Evolutionary conservation across 306 rosid species (phyloP).

Genomic region (Luffa acutangula): DNA sequence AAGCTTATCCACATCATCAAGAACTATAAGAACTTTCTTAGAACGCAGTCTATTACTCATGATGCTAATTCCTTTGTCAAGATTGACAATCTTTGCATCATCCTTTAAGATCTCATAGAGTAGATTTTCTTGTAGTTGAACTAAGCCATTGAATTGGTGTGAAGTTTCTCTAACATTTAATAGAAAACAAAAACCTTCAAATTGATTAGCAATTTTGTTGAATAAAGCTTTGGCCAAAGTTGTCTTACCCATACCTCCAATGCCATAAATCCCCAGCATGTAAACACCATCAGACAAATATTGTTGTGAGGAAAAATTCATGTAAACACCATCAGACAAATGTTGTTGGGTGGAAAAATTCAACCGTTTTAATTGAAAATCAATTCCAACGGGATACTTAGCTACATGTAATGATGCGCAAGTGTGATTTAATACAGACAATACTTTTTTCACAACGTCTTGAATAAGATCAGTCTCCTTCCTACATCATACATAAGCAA

Average conservation of each 20-base stretch:
- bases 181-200: background rate
- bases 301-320: background rate
- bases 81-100: background rate
- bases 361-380: background rate
- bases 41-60: background rate
- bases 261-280: slow-evolving; percentile 10
- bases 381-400: background rate
- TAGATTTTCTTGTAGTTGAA: slow-evolving; percentile 9
- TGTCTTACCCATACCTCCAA: slow-evolving; percentile 16
- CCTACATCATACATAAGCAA: background rate
- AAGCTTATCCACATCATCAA: slow-evolving; percentile 2
- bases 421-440: background rate
- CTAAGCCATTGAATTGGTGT: background rate
- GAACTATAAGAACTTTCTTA: slow-evolving; percentile 2
- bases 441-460: background rate
- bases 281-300: background rate
- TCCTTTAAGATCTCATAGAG: background rate
- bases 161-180: background rate
- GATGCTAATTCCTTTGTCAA: background rate
- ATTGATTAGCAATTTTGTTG: background rate
- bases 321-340: too few relatives aligned
- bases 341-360: too few relatives aligned
- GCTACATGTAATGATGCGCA: background rate
- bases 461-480: background rate
- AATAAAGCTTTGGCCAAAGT: slow-evolving; percentile 16